These are phyloP conservation scores for Candida sithepensis DNA, from an alignment of 805 yeast species.

Conservation along the genomic window DNA sequence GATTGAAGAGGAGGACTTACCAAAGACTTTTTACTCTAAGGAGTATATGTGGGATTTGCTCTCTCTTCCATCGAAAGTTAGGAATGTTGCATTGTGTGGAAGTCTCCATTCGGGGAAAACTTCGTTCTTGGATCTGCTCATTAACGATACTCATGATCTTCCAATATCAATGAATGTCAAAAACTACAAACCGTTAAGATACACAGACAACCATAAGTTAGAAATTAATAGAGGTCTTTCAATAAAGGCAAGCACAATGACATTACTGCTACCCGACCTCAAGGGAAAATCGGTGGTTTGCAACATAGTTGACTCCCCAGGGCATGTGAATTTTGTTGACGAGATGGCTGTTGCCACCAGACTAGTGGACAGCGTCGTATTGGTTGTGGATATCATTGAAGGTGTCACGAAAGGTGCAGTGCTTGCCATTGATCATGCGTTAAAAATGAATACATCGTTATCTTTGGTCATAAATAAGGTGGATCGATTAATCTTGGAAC, in stretches of 20 bases:
- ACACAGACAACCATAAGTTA: conserved; percentile 65
- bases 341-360: conserved; percentile 59
- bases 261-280: conserved; percentile 54
- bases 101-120: conserved; percentile 85
- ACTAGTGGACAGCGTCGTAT: conserved; percentile 59
- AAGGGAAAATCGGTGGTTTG: conserved; percentile 51
- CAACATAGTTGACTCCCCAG: conserved; percentile 84
- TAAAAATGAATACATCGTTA: conserved; percentile 48
- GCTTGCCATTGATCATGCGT: conserved; percentile 47
- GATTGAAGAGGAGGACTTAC: conserved; percentile 51
- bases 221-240: conserved; percentile 73
- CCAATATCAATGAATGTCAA: conserved; percentile 27
- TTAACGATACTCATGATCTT: conserved; percentile 61
- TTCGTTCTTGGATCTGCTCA: conserved; percentile 63
- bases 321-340: conserved; percentile 81
- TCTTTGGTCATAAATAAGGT: conserved; percentile 71
- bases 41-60: conserved; percentile 53
- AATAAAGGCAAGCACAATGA: conserved; percentile 57
- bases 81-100: conserved; percentile 81
- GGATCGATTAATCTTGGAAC: conserved; percentile 80
- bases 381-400: conserved; percentile 83
- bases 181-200: conserved; percentile 49
- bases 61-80: conserved; percentile 54
- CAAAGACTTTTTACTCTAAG: conserved; percentile 57
- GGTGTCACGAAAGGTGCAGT: conserved; percentile 66